Conservation (phyloP, 257 asterid species). For the Petrea volubilis region DNA sequence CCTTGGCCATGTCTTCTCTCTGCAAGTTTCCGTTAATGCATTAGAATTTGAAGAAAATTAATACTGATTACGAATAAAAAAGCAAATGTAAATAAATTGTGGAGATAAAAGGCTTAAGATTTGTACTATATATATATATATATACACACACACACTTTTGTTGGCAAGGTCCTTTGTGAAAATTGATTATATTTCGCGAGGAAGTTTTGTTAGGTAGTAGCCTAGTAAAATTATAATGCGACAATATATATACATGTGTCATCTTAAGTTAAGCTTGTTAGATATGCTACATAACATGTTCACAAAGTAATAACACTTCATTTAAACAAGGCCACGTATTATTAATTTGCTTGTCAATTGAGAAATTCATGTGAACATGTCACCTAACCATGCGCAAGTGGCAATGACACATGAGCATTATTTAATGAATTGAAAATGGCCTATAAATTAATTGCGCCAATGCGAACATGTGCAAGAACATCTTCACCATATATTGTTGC, state of each 20-base stretch:
- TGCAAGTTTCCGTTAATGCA: slow-evolving; percentile 34
- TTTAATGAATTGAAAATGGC: background rate
- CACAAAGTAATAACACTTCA: background rate
- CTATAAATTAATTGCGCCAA: background rate
- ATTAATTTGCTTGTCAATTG: slow-evolving; percentile 13
- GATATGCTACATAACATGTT: background rate
- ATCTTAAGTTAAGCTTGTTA: slow-evolving; percentile 5
- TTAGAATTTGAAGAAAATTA: background rate
- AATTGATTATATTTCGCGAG: background rate
- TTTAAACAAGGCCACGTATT: slow-evolving; percentile 17
- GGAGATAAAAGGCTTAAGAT: no score
- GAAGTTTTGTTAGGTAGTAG: background rate
- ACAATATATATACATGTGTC: background rate
- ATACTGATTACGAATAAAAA: background rate
- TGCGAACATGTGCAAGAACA: background rate
- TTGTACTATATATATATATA: no score
- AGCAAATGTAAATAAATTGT: background rate
- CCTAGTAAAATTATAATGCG: background rate
- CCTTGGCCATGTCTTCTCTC: slow-evolving; percentile 83
- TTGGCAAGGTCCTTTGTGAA: background rate
- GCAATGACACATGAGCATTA: slow-evolving; percentile 14
- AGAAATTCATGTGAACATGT: slow-evolving; percentile 28
- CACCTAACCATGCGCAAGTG: slow-evolving; percentile 31
- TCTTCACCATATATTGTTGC: background rate
- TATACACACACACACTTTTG: no score